A percentile compares a stretch with the other conserved stretches of the same genome.
Evolutionary conservation across 257 asterid genomes (phyloP).

Genomic region (Ajuga chamaepitys): DNA sequence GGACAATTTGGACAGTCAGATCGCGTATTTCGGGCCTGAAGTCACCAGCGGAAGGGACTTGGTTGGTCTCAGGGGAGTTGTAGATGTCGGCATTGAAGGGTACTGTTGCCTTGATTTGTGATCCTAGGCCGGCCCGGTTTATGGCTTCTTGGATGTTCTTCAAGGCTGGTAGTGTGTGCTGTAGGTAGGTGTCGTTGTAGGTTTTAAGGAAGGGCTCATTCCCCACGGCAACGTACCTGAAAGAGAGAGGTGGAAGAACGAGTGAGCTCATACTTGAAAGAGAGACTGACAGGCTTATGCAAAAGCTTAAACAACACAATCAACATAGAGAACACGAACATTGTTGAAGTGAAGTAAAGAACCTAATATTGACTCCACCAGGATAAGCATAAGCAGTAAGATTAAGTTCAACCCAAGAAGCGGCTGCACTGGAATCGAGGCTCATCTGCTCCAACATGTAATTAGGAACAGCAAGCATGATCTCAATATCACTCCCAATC

Average conservation of each 20-base stretch:
- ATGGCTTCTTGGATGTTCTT: slow-evolving; percentile 74
- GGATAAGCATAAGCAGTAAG: slow-evolving; percentile 48
- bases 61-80: slow-evolving; percentile 77
- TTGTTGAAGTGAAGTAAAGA: background rate
- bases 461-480: slow-evolving; percentile 88
- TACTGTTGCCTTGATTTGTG: slow-evolving; percentile 61
- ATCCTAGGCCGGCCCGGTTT: slow-evolving; percentile 59
- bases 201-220: slow-evolving; percentile 85
- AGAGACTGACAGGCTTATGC: too few relatives aligned
- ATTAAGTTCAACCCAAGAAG: slow-evolving; percentile 78
- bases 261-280: background rate
- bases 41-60: slow-evolving; percentile 85
- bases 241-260: too few relatives aligned
- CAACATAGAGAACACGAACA: background rate
- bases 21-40: slow-evolving; percentile 83
- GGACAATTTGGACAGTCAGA: slow-evolving; percentile 53
- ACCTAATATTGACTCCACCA: slow-evolving; percentile 84
- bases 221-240: slow-evolving; percentile 90
- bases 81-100: slow-evolving; percentile 90
- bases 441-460: slow-evolving; percentile 71
- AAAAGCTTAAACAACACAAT: too few relatives aligned
- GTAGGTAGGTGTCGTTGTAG: slow-evolving; percentile 56
- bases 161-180: slow-evolving; percentile 65
- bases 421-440: slow-evolving; percentile 51
- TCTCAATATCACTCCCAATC: slow-evolving; percentile 52